A percentile compares a stretch with the other conserved stretches of the same genome.
Conservation (phyloP, 306 rosid species). For the Medicago lupulina region DNA sequence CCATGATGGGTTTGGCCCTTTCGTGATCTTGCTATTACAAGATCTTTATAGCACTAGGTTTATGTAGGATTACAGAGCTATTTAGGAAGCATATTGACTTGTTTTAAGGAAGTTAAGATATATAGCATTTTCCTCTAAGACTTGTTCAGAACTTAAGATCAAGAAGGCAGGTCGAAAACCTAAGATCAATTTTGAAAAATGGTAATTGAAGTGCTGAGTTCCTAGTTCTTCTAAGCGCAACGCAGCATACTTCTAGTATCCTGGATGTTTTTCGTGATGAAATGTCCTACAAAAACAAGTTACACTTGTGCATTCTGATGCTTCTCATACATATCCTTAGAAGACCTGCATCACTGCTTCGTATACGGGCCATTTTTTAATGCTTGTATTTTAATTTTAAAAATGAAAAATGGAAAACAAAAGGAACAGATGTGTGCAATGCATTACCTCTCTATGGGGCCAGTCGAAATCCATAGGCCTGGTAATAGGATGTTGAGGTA, state of each 20-base stretch:
- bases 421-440: too few species aligned
- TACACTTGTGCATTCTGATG: neutral
- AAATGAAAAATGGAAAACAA: too few species aligned
- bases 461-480: slow-evolving; percentile 80
- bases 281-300: neutral
- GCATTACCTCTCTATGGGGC: slow-evolving; percentile 76
- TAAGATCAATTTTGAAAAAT: slow-evolving; percentile 24
- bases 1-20: neutral
- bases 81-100: neutral
- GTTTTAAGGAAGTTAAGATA: neutral
- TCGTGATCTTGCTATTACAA: neutral
- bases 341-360: too few species aligned
- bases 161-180: neutral
- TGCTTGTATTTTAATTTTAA: neutral
- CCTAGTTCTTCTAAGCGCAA: neutral
- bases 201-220: slow-evolving; percentile 9
- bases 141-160: neutral
- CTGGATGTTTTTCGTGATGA: neutral
- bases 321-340: neutral
- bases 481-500: slow-evolving; percentile 58
- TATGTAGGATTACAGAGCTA: neutral
- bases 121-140: neutral
- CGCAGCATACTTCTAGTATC: neutral
- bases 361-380: neutral
- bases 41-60: neutral